Evolutionary conservation across 257 asterid species (phyloP), one percentile per base, ranked within the genome.

Genomic region (Lithospermum erythrorhizon): DNA sequence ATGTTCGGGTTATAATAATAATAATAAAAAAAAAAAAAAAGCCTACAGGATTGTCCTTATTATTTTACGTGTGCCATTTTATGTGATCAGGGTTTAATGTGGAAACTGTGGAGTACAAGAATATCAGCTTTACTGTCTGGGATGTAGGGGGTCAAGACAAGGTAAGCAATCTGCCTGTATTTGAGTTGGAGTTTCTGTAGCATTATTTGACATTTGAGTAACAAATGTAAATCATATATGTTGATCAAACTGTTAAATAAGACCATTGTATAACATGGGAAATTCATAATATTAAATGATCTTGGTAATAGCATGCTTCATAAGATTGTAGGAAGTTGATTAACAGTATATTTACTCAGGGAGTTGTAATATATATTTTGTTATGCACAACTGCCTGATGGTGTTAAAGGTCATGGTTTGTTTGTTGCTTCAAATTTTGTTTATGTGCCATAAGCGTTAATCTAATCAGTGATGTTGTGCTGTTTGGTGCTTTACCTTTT

Each of bases 61-160:
- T 35, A 3, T 1, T 35, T 35, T 13, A 0, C 1, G 47, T 35
- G 15, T 35, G 11, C 47, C 47, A 9, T 9, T 8, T 35, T 35
- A 35, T 35, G 10, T 35, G 47, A 35, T 5, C 59, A 55, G 59
- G 59, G 22, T 55, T 55, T 55, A 55, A 55, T 55, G 59, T 55
- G 17, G 59, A 55, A 29, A 55, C 59, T 16, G 59, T 55, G 35
- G 59, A 55, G 27, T 55, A 55, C 30, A 55, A 55, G 59, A 55
- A 55, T 17, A 55, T 55, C 32, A 55, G 59, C 35, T 55, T 55
- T 17, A 55, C 59, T 1, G 59, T 55, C 32, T 55, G 59, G 59
- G 59, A 55, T 55, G 59, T 55, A 20, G 59, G 59, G 30, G 59
- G 59, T n/a, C 59, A 55, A n/a, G 59, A 55, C 59, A 55, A 55